Evolutionary conservation across 2,329 filamentous ascomycete species (phyloP).

Genomic region (Botrytis elliptica): DNA sequence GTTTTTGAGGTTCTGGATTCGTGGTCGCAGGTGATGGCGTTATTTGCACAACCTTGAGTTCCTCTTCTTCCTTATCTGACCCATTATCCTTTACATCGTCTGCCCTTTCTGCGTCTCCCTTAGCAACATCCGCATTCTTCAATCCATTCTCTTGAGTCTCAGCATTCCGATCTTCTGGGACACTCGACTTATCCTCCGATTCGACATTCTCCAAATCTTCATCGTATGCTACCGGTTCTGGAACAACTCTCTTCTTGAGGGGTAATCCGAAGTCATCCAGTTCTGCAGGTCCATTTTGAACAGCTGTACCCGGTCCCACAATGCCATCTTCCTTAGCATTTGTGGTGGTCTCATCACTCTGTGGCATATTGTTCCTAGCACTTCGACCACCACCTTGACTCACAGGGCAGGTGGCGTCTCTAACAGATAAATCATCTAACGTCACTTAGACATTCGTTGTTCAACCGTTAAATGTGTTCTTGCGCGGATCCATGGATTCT

Average conservation of each 20-base stretch:
- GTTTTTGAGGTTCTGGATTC: constrained; percentile 27
- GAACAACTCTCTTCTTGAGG: constrained; percentile 50
- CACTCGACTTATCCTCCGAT: neutral
- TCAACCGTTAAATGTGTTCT: constrained; percentile 4
- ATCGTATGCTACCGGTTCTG: constrained; percentile 31
- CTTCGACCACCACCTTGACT: constrained; percentile 22
- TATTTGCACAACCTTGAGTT: constrained; percentile 43
- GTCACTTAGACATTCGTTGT: constrained; percentile 14
- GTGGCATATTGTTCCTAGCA: constrained; percentile 36
- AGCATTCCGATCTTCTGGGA: neutral
- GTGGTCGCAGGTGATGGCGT: constrained; percentile 34
- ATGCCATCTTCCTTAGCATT: constrained; percentile 27
- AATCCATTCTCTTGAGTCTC: constrained; percentile 10
- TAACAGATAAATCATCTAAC: constrained; percentile 21
- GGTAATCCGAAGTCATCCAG: constrained; percentile 72
- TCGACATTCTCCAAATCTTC: constrained; percentile 15
- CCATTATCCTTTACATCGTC: constrained; percentile 37
- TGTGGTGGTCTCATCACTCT: constrained; percentile 32
- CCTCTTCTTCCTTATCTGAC: constrained; percentile 42
- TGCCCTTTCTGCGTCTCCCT: neutral
- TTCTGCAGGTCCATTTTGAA: constrained; percentile 41
- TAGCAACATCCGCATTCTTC: constrained; percentile 14
- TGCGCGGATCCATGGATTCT: constrained; percentile 17
- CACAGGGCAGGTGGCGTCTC: constrained; percentile 18
- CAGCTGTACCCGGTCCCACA: constrained; percentile 22